A percentile compares a stretch with the other conserved stretches of the same genome.
Evolutionary conservation across 805 yeast genomes (phyloP).

Genomic region (Kuraishia floccosa): DNA sequence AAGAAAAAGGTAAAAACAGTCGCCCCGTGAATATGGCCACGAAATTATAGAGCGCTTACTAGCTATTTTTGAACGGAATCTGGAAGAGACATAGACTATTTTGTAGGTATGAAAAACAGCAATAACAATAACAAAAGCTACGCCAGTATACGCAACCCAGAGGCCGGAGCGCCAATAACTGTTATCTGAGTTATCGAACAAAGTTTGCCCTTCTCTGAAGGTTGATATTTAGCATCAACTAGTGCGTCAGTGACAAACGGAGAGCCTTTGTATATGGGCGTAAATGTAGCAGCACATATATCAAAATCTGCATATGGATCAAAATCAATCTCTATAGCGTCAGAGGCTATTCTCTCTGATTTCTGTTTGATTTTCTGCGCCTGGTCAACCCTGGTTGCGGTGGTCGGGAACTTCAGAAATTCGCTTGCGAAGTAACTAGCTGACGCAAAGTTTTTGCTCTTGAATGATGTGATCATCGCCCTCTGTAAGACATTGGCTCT

Average conservation of each 20-base stretch:
- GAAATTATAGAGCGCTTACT: too few species aligned
- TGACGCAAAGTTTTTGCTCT: slow-evolving; percentile 74
- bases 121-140: too few species aligned
- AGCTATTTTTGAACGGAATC: too few species aligned
- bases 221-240: slow-evolving; percentile 81
- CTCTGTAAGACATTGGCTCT: slow-evolving; percentile 83
- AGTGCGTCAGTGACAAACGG: slow-evolving; percentile 66
- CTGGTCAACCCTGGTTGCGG: slow-evolving; percentile 80
- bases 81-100: too few species aligned
- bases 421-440: slow-evolving; percentile 88
- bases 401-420: slow-evolving; percentile 54
- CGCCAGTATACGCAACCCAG: slow-evolving; percentile 57
- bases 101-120: too few species aligned
- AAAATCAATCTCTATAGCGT: slow-evolving; percentile 83
- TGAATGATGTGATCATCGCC: slow-evolving; percentile 90
- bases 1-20: too few species aligned
- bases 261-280: slow-evolving; percentile 80
- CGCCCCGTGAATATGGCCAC: too few species aligned
- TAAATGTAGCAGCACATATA: slow-evolving; percentile 75
- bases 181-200: slow-evolving; percentile 72
- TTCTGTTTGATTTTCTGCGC: slow-evolving; percentile 74
- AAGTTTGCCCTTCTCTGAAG: slow-evolving; percentile 64
- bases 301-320: slow-evolving; percentile 89
- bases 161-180: slow-evolving; percentile 80
- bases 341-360: slow-evolving; percentile 73